phyloP scores from a whole-genome alignment of 208 protist species.

The Crithidia sp. region DNA sequence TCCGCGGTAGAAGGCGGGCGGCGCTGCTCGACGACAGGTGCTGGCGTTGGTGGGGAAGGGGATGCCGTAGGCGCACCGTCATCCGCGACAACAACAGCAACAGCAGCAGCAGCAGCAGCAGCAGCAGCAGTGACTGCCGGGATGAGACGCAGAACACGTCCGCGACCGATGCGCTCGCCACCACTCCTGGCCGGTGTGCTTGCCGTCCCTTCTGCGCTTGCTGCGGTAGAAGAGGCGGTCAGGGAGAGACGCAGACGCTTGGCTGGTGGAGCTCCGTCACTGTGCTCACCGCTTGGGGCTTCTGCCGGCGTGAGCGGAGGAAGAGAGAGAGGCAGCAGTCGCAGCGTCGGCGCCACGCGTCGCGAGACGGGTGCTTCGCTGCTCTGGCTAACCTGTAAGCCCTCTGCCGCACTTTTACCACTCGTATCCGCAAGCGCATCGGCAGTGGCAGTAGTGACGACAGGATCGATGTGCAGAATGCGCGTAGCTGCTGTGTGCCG shows the following conservation, averaged over 20 bases:
- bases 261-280: constrained; percentile 7
- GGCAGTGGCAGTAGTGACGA: not conserved
- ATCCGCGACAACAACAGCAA: not conserved
- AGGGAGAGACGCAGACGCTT: constrained; percentile 31
- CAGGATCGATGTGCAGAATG: not conserved
- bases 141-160: constrained; percentile 4
- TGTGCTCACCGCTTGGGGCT: not conserved
- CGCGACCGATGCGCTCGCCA: not conserved
- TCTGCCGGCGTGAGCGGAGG: not conserved
- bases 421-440: not conserved
- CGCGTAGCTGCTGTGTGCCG: not conserved
- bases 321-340: constrained; percentile 9
- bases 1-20: too few species aligned
- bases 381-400: too few species aligned
- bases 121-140: not conserved
- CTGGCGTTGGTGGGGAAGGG: not conserved
- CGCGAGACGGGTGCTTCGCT: not conserved
- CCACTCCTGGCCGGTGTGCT: not conserved
- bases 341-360: constrained; percentile 17
- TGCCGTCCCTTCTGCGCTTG: not conserved
- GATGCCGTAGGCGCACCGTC: not conserved
- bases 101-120: not conserved
- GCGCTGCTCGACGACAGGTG: not conserved
- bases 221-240: constrained; percentile 2
- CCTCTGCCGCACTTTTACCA: too few species aligned